Base-by-base conservation (phyloP, 2,329 filamentous ascomycete genomes). In the Monilinia vaccinii-corymbosi region DNA sequence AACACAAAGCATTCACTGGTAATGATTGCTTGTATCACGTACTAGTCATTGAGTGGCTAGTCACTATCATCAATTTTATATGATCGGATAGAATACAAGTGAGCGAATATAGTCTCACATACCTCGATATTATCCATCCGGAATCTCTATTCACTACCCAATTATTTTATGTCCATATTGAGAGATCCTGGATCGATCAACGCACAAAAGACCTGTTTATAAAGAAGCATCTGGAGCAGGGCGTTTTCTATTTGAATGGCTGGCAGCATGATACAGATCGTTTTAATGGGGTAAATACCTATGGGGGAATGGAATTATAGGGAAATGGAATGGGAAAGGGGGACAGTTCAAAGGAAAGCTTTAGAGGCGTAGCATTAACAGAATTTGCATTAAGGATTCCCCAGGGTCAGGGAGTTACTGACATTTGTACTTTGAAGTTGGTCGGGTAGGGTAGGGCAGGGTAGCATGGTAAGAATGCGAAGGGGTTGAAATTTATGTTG, bases 351-450 rank as follows among this genome's bases (percentile, higher is more conserved):
- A 44, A n/a, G 51, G 28, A 44, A 44, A 32, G n/a, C 40, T 55
- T 55, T 44, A 23, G 44, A 25, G 51, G 38, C 51, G 51, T 32
- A 55, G 38, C 38, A 44, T 55, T 16, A 25, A 53, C 25, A 55
- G 38, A 45, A 34, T 44, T 34, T 44, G 38, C 51, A 55, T 55
- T 32, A 55, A 28, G 51, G 51, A 55, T 55, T 55, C 38, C 51
- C 51, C 51, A 32, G 14, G 51, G 51, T 44, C 13, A 55, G 38
- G 38, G 51, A 55, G 38, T 45, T 55, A 55, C 25, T 55, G 32
- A 44, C 42, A 31, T 40, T 23, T 44, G 28, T 44, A 31, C n/a
- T 44, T 53, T 32, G n/a, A 34, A 18, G n/a, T 44, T 55, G 38
- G n/a, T 44, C 18, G 28, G 51, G 38, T 55, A 55, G 51, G n/a